Evolutionary conservation across 495 filamentous ascomycete genomes (phyloP).

Genomic region (Mytilinidion resinicola): DNA sequence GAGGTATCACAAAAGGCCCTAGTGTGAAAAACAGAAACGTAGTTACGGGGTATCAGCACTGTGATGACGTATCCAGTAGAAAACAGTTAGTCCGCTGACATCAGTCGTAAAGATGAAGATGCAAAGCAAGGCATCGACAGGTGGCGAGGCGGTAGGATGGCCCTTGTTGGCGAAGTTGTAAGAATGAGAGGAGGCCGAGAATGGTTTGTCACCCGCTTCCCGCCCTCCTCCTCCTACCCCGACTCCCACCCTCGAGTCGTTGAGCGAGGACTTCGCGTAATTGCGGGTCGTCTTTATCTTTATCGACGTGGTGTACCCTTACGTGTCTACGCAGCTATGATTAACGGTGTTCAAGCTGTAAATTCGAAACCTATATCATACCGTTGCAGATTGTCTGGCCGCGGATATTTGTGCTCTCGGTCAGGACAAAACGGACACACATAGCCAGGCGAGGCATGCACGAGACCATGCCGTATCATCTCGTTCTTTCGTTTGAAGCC

Average conservation of each 20-base stretch:
- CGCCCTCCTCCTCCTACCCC: constrained; percentile 70
- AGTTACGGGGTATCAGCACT: too few species aligned
- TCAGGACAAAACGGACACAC: constrained; percentile 96
- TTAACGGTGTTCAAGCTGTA: neutral
- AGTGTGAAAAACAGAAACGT: too few species aligned
- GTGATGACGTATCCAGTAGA: too few species aligned
- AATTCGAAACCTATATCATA: constrained; percentile 38
- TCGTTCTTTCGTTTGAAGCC: constrained; percentile 99
- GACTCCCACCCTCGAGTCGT: constrained; percentile 73
- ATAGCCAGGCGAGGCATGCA: constrained; percentile 93
- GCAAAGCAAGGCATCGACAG: too few species aligned
- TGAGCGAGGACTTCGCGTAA: constrained; percentile 78
- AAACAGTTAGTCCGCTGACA: too few species aligned
- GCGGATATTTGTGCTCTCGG: constrained; percentile 90
- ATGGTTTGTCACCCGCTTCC: constrained; percentile 9
- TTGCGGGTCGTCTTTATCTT: constrained; percentile 72
- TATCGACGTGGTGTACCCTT: constrained; percentile 80
- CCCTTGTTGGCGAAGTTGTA: too few species aligned
- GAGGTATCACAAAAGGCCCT: too few species aligned
- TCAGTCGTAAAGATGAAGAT: too few species aligned
- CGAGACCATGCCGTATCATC: constrained; percentile 95
- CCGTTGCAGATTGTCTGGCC: constrained; percentile 97
- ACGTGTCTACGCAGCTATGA: constrained; percentile 58
- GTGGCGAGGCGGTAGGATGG: too few species aligned
- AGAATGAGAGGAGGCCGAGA: too few species aligned